Evolutionary conservation across 352 stramenopile genomes (phyloP).

Genomic region (Pythium grandisporangium): DNA sequence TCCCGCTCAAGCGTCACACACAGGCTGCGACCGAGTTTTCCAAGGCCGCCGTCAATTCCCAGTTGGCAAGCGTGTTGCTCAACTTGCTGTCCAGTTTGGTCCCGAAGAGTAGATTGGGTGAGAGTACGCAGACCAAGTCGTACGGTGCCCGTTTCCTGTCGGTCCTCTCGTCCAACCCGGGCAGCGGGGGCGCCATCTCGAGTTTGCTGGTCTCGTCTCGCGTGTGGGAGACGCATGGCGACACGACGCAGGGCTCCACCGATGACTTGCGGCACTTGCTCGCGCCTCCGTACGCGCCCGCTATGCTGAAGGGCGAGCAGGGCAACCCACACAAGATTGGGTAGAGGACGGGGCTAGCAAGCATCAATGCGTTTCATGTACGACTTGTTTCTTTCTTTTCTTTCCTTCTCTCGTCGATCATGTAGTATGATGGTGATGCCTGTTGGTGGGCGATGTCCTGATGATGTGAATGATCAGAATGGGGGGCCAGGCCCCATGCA

Average conservation of each 20-base stretch:
- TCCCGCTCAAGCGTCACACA: conserved; percentile 80
- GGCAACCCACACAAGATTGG: conserved; percentile 84
- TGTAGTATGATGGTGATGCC: neutral
- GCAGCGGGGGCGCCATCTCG: conserved; percentile 73
- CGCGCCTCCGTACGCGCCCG: conserved; percentile 56
- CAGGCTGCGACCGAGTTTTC: conserved; percentile 79
- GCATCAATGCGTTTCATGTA: neutral
- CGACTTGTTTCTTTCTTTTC: neutral
- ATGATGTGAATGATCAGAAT: neutral
- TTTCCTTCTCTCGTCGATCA: too few relatives aligned
- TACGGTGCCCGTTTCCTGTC: conserved; percentile 78
- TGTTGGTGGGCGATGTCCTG: conserved; percentile 2
- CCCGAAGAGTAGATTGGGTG: conserved; percentile 70
- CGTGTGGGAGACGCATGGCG: conserved; percentile 77
- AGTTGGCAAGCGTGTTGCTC: conserved; percentile 69
- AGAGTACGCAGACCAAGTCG: conserved; percentile 75
- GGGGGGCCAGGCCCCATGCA: neutral
- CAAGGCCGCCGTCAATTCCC: conserved; percentile 67
- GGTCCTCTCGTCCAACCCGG: conserved; percentile 75
- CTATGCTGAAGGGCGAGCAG: conserved; percentile 69
- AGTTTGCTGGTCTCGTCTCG: conserved; percentile 70
- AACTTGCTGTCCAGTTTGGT: conserved; percentile 75
- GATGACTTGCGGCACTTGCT: conserved; percentile 75
- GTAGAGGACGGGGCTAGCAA: conserved; percentile 7
- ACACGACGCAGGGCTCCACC: conserved; percentile 69